Base-by-base conservation (phyloP, 2,329 filamentous ascomycete species). In the Phyllosticta capitalensis region DNA sequence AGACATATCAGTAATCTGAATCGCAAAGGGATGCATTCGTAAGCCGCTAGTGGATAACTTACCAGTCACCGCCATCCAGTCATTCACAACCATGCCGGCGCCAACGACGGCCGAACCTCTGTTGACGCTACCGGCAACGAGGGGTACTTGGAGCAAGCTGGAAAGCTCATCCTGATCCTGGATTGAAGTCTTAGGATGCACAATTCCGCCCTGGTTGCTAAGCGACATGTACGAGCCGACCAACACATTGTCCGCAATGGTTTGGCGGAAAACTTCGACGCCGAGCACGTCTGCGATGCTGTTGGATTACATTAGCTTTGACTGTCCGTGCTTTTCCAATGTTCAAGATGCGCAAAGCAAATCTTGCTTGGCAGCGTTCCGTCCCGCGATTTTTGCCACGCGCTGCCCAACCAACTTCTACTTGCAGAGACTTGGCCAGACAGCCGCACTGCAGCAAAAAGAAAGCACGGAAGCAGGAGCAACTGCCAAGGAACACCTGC, bases 111-210 rank as follows among this genome's bases (percentile, higher is more conserved):
- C 86, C 71, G 86, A 91, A 63, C 94, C 94, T 64, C 94, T 84
- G 78, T 99, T 99, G 64, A 99, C 88, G 71, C 85, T 90, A 50
- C 94, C 94, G 3, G 94, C 94, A 0, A 99, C 94, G 5, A 99
- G 85, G 14, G 94, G 94, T 45, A 99, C 92, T 77, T 97, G 92
- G 63, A 99, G 82, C 76, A 99, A 78, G 70, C 87, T 92, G 64
- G 88, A 92, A 65, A 99, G 83, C 79, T 99, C 94, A 74, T 99
- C 94, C 81, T 99, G 94, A 75, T 99, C 94, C 76, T 96, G 90
- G 71, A 97, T 94, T 65, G 84, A 88, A 49, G 94, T 97, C 81
- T 96, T 96, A 67, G 94, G 92, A 74, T 99, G 94, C 54, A 99
- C 94, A 67, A 99, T 88, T 12, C 94, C 94, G 65, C 94, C 94